Percentiles rank a stretch among this genome's conserved stretches.
These are phyloP conservation scores for Saccharomycopsis fermentans DNA, from an alignment of 805 yeast genomes.

Conservation along the genomic window DNA sequence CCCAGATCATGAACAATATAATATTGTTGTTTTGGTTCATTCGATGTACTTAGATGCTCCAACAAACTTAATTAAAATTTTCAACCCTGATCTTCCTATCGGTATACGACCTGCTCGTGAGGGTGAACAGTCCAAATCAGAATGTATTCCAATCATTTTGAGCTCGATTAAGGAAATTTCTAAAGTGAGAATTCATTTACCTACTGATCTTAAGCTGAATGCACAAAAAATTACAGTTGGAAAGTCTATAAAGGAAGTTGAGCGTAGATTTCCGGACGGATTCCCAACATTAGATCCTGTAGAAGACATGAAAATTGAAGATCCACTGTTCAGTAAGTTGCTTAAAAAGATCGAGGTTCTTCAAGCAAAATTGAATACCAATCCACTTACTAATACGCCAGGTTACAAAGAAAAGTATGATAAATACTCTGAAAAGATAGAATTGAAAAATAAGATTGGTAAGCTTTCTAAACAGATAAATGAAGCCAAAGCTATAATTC, in stretches of 20 bases:
- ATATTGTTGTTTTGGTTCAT: slow-evolving; percentile 75
- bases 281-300: slow-evolving; percentile 88
- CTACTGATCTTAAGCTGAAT: slow-evolving; percentile 57
- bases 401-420: slow-evolving; percentile 54
- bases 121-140: slow-evolving; percentile 63
- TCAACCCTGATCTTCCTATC: slow-evolving; percentile 69
- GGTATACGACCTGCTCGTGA: slow-evolving; percentile 78
- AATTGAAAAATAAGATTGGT: slow-evolving; percentile 48
- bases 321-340: slow-evolving; percentile 51
- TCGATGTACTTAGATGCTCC: slow-evolving; percentile 78
- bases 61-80: slow-evolving; percentile 65
- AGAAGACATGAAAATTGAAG: slow-evolving; percentile 79
- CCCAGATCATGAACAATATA: slow-evolving; percentile 81
- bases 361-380: slow-evolving; percentile 60
- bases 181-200: slow-evolving; percentile 70
- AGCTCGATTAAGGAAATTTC: slow-evolving; percentile 67
- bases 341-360: slow-evolving; percentile 73
- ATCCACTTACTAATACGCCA: slow-evolving; percentile 56
- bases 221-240: slow-evolving; percentile 50
- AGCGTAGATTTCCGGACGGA: slow-evolving; percentile 69
- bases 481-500: slow-evolving; percentile 86
- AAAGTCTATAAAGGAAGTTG: slow-evolving; percentile 71
- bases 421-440: slow-evolving; percentile 55
- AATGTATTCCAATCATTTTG: slow-evolving; percentile 77
- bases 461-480: slow-evolving; percentile 51